These are phyloP conservation scores for Lablab purpureus DNA, from an alignment of 306 rosid genomes.

Conservation along the genomic window DNA sequence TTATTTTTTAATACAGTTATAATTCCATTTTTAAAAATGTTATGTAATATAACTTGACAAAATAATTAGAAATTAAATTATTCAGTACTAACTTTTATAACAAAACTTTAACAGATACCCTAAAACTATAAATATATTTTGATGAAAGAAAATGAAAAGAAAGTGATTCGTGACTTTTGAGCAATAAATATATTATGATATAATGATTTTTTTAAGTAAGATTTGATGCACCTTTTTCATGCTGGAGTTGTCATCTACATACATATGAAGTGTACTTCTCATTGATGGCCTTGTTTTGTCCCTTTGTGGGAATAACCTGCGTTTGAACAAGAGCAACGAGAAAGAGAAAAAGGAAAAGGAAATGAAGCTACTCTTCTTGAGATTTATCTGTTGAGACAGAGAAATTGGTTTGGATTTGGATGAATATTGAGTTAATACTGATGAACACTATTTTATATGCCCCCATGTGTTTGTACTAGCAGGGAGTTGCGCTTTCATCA, in stretches of 20 bases:
- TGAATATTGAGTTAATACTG: background rate
- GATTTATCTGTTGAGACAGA: background rate
- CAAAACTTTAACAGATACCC: background rate
- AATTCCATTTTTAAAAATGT: background rate
- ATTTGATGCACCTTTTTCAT: conserved; percentile 29
- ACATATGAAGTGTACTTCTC: conserved; percentile 12
- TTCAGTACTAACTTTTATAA: background rate
- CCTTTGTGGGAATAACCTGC: conserved; percentile 43
- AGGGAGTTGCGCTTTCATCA: conserved; percentile 42
- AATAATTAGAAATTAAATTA: background rate
- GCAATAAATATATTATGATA: background rate
- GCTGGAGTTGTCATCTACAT: conserved; percentile 40
- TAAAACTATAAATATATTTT: background rate
- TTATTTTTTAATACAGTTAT: background rate
- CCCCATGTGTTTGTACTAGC: conserved; percentile 45
- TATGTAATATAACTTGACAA: background rate
- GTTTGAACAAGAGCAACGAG: conserved; percentile 16
- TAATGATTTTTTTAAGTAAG: background rate
- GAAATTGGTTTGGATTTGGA: conserved; percentile 3
- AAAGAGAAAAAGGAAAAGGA: background rate
- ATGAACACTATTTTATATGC: background rate
- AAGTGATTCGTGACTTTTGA: background rate
- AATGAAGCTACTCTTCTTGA: background rate
- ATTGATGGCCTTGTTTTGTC: conserved; percentile 44
- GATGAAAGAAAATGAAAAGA: background rate